These are phyloP conservation scores for Fusarium sp. DNA, from an alignment of 2,329 filamentous ascomycete genomes.

Conservation along the genomic window DNA sequence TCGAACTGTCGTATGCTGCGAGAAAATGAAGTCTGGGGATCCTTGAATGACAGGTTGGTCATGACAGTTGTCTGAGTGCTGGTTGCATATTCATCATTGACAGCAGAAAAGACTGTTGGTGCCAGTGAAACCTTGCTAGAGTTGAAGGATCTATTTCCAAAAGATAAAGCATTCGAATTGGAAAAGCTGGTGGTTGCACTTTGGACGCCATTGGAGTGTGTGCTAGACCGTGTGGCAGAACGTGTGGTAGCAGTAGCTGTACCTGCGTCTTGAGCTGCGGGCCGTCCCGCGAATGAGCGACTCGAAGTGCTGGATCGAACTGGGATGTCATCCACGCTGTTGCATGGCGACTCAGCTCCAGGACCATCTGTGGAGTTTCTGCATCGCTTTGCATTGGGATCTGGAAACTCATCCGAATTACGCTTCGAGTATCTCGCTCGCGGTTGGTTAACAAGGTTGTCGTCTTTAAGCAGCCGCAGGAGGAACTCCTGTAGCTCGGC, in stretches of 20 bases:
- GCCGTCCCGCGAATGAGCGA: slow-evolving; percentile 20
- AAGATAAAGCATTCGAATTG: slow-evolving; percentile 29
- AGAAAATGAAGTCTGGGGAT: slow-evolving; percentile 5
- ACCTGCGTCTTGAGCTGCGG: slow-evolving; percentile 23
- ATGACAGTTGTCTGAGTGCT: slow-evolving; percentile 52
- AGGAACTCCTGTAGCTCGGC: slow-evolving; percentile 43
- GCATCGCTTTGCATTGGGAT: slow-evolving; percentile 29
- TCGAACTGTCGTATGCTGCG: slow-evolving; percentile 19
- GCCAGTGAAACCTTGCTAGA: slow-evolving; percentile 49
- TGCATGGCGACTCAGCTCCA: not conserved
- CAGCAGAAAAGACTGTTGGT: slow-evolving; percentile 51
- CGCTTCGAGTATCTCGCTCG: slow-evolving; percentile 36
- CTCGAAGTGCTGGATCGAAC: slow-evolving; percentile 35
- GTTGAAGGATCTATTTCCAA: slow-evolving; percentile 41
- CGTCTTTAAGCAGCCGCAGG: slow-evolving; percentile 27
- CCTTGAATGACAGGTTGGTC: slow-evolving; percentile 15
- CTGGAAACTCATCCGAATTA: slow-evolving; percentile 36
- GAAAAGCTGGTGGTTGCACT: slow-evolving; percentile 10
- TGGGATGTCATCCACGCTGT: slow-evolving; percentile 36
- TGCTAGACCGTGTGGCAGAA: not conserved
- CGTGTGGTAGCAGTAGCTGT: slow-evolving; percentile 14
- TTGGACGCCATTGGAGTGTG: slow-evolving; percentile 20
- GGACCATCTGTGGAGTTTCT: slow-evolving; percentile 26
- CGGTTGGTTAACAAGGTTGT: slow-evolving; percentile 15
- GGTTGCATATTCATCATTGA: slow-evolving; percentile 28